Evolutionary conservation across 2,329 filamentous ascomycete genomes (phyloP).

Genomic region (Grosmannia huntii): DNA sequence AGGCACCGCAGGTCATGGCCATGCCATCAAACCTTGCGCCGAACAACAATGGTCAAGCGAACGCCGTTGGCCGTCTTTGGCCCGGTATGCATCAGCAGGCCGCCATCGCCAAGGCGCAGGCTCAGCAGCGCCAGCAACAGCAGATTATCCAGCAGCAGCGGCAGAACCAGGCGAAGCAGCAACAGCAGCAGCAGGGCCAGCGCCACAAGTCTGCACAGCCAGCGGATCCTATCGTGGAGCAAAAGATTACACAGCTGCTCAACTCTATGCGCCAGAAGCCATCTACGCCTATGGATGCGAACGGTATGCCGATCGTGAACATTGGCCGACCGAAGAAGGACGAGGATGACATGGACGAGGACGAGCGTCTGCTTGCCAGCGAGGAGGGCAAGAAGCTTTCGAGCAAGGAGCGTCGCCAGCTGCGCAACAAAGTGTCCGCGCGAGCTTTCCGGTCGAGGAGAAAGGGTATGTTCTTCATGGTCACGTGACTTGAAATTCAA

Average conservation of each 20-base stretch:
- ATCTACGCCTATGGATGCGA: slow-evolving; percentile 37
- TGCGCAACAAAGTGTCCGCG: slow-evolving; percentile 98
- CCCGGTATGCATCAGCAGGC: slow-evolving; percentile 91
- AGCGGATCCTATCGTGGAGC: slow-evolving; percentile 64
- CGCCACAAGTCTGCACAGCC: slow-evolving; percentile 38
- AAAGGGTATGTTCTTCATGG: slow-evolving; percentile 76
- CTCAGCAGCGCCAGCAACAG: slow-evolving; percentile 55
- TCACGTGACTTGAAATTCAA: not conserved
- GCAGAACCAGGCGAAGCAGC: slow-evolving; percentile 17
- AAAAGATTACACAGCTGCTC: slow-evolving; percentile 85
- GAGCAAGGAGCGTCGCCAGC: slow-evolving; percentile 89
- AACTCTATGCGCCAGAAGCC: slow-evolving; percentile 81
- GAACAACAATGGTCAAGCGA: slow-evolving; percentile 28
- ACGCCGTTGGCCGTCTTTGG: slow-evolving; percentile 62
- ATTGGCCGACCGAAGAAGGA: slow-evolving; percentile 69
- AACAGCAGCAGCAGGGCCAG: slow-evolving; percentile 21
- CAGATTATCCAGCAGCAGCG: slow-evolving; percentile 42
- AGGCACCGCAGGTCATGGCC: slow-evolving; percentile 41
- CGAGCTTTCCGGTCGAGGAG: slow-evolving; percentile 94
- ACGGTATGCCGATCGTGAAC: slow-evolving; percentile 43
- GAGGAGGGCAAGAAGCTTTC: slow-evolving; percentile 99
- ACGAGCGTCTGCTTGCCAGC: slow-evolving; percentile 84
- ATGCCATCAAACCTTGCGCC: slow-evolving; percentile 33
- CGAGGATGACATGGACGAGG: slow-evolving; percentile 97
- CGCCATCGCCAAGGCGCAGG: slow-evolving; percentile 60